Evolutionary conservation across 1,284 basidiomycete genomes (phyloP).

Genomic region (Meira nashicola): DNA sequence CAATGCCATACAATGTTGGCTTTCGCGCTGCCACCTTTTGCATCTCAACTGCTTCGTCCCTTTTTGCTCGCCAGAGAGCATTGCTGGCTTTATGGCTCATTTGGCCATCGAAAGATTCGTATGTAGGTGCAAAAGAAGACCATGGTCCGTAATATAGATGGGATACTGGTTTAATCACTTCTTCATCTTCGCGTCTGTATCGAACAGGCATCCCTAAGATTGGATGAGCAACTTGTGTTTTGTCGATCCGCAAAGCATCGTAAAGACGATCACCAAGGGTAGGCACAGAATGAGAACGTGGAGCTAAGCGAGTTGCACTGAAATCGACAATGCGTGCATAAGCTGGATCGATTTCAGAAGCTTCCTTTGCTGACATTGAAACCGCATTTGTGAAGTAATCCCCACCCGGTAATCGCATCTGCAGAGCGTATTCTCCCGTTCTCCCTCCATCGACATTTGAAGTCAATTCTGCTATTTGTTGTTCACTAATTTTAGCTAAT

Average conservation of each 20-base stretch:
- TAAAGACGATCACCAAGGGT: slow-evolving; percentile 10
- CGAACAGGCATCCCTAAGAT: not conserved
- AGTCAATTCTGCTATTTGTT: not conserved
- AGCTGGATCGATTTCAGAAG: not conserved
- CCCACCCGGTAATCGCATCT: slow-evolving; percentile 44
- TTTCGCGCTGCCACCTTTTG: not conserved
- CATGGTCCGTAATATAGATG: slow-evolving; percentile 43
- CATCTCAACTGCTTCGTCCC: not conserved
- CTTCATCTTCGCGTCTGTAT: not conserved
- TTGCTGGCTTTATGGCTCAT: slow-evolving; percentile 20
- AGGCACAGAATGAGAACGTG: not conserved
- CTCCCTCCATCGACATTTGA: not conserved
- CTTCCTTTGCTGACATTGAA: slow-evolving; percentile 4
- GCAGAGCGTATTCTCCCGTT: slow-evolving; percentile 31
- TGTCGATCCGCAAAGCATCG: not conserved
- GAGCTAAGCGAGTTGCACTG: not conserved
- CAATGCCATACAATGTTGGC: not conserved
- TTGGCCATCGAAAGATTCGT: slow-evolving; percentile 32
- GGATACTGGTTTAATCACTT: slow-evolving; percentile 14
- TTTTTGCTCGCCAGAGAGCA: slow-evolving; percentile 6
- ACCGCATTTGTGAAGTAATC: slow-evolving; percentile 48
- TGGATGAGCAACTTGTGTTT: not conserved
- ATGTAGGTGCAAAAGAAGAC: slow-evolving; percentile 38
- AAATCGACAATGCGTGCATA: not conserved
- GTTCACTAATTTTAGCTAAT: not conserved